Base-by-base conservation (phyloP, 345 rosid genomes). In the Erysimum cheiranthoides region DNA sequence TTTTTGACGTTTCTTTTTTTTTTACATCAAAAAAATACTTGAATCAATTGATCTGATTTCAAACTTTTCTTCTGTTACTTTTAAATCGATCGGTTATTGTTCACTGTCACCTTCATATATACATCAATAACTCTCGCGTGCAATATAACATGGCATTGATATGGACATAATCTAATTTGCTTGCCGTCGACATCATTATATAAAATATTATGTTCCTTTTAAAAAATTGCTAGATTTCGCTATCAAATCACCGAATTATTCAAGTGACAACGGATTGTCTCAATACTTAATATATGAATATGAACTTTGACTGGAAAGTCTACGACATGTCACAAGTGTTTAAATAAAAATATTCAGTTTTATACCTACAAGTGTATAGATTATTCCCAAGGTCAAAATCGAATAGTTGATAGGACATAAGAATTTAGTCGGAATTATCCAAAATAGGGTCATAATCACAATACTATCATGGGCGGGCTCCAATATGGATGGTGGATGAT, bases 61-160 rank as follows among this genome's bases (percentile, higher is more conserved):
- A 57, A 31, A 8, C 12, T 14, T 31, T 14, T 12, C 21, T 14
- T 31, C 10, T 21, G 4, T 17, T 35, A 21, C 65, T 42, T 49
- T 46, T 36, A 32, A 8, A 75, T 10, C 30, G 43, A 58, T 62
- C 5, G 13, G 42, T 32, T 66, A 11, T 36, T n/a, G 27, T 58
- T 74, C 14, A 36, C 3, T 67, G 61, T 49, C 67, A 75, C 61
- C 13, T 59, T 75, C 68, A 51, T 40, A 47, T 57, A 50, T 30
- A 74, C 42, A 47, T 46, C 61, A 50, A 50, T 60, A 14, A 10
- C 51, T 14, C 68, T 49, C 68, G 72, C 67, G 61, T 75, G 79
- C 62, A 51, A 75, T 49, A 50, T 30, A 68, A 68, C 79, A 51
- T 68, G 74, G 69, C 62, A 68, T 34, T 53, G 79, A 69, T 69